Conservation (phyloP, 805 yeast genomes). For the Pichia manshurica region DNA sequence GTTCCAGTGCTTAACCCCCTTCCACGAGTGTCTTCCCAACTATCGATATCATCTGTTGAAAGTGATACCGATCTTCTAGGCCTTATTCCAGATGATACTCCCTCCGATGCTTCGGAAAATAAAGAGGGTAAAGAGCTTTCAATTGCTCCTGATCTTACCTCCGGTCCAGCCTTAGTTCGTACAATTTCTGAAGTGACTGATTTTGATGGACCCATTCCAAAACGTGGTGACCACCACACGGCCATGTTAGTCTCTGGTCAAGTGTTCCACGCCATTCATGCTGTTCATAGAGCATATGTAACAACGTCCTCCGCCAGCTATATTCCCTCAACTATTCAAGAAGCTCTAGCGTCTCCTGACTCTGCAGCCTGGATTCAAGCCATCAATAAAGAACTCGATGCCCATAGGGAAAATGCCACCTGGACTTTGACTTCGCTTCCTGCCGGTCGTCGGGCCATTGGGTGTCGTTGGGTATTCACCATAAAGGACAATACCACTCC, state of each 20-base stretch:
- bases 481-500: constrained; percentile 6
- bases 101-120: no score
- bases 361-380: not conserved
- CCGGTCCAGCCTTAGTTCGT: not conserved
- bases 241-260: no score
- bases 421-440: not conserved
- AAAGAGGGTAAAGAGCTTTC: no score
- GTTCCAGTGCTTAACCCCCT: no score
- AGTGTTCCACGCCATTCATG: not conserved
- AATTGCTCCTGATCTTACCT: no score
- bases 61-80: no score
- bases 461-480: constrained; percentile 7
- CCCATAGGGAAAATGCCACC: constrained; percentile 1
- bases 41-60: no score
- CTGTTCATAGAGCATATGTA: constrained; percentile 1
- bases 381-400: not conserved
- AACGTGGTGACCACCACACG: no score
- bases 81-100: no score
- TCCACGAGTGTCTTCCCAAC: no score
- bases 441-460: constrained; percentile 3
- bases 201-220: no score
- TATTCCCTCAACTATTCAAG: not conserved
- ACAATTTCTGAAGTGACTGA: constrained; percentile 3
- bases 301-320: not conserved
- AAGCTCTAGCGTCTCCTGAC: not conserved